Evolutionary conservation across 129 eudicot species (phyloP).

Genomic region (Centaurea solstitialis): DNA sequence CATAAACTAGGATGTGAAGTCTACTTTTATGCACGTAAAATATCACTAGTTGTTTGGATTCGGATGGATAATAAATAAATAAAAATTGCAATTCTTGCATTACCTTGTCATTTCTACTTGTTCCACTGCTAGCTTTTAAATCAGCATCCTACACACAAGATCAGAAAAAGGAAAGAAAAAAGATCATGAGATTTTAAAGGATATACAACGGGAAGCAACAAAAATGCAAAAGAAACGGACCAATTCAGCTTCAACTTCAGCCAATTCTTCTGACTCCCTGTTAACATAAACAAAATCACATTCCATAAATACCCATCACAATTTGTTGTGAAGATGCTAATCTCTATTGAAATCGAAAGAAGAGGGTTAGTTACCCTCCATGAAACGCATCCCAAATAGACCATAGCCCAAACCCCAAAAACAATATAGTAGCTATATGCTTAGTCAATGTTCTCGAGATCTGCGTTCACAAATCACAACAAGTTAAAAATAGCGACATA

Average conservation of each 20-base stretch:
- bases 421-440: conserved; percentile 90
- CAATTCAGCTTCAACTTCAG: conserved; percentile 94
- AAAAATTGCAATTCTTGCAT: conserved; percentile 4
- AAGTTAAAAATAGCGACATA: not conserved
- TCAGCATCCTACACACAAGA: conserved; percentile 66
- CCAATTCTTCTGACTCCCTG: conserved; percentile 89
- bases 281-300: conserved; percentile 10
- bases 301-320: conserved; percentile 1
- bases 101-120: conserved; percentile 63
- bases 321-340: conserved; percentile 10
- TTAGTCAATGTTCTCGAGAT: conserved; percentile 80
- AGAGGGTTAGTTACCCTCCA: conserved; percentile 62
- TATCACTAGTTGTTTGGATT: not conserved
- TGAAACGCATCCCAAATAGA: conserved; percentile 95
- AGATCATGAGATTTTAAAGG: conserved; percentile 10
- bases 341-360: not conserved
- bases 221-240: conserved; percentile 42
- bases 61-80: not conserved
- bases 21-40: not conserved
- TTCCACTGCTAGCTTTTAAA: conserved; percentile 51
- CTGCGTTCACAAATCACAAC: conserved; percentile 45
- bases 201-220: not conserved
- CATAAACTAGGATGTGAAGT: not conserved
- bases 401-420: conserved; percentile 93
- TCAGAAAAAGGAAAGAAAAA: not conserved